These are phyloP conservation scores for Leccinum subgranulosum DNA, from an alignment of 768 basidiomycete species.

Conservation along the genomic window DNA sequence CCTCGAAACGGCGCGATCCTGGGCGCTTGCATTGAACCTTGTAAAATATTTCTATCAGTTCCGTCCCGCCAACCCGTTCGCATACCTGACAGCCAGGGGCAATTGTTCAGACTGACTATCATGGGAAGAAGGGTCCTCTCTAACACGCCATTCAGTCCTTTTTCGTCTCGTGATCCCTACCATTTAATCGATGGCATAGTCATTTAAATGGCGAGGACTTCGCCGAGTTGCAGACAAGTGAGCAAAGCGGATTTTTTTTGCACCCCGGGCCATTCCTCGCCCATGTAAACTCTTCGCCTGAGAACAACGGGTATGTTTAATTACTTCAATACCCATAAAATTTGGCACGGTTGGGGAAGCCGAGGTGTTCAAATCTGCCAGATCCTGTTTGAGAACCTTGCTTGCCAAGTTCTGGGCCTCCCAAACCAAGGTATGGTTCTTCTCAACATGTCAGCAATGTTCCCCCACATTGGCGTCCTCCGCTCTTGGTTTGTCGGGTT, in stretches of 20 bases:
- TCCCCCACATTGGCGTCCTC: constrained; percentile 1
- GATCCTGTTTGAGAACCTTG: constrained; percentile 21
- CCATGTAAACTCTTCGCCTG: background rate
- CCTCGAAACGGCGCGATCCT: background rate
- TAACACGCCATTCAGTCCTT: background rate
- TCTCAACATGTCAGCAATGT: constrained; percentile 11
- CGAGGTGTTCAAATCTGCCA: constrained; percentile 4
- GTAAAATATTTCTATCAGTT: background rate
- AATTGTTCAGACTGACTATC: background rate
- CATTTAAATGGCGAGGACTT: background rate
- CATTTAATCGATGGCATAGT: background rate
- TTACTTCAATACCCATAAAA: constrained; percentile 6
- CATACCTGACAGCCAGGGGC: background rate
- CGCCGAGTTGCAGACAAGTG: background rate
- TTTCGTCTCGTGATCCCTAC: constrained; percentile 2
- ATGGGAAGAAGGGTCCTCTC: background rate
- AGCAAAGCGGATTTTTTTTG: background rate
- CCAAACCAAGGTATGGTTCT: constrained; percentile 12
- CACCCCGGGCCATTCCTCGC: background rate
- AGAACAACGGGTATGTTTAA: constrained; percentile 1
- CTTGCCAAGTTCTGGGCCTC: constrained; percentile 12
- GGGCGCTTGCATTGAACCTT: background rate
- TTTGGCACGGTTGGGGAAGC: constrained; percentile 6
- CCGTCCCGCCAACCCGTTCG: background rate
- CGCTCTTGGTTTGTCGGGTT: background rate